phyloP scores from a whole-genome alignment of 257 asterid species.

The Ballota nigra region DNA sequence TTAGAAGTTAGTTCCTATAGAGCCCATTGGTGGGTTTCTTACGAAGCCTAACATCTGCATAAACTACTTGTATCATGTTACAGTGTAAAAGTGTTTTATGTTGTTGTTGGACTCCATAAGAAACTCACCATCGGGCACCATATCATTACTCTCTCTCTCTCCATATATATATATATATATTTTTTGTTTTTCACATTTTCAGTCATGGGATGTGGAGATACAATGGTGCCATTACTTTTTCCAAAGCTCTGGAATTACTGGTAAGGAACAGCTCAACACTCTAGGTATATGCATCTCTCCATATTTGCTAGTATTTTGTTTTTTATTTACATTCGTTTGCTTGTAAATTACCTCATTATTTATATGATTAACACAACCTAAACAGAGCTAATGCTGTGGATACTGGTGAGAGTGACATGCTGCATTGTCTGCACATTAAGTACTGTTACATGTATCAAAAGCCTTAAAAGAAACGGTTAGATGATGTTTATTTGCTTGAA shows the following conservation, averaged over 20 bases:
- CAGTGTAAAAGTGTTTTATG: too few species aligned
- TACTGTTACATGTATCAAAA: background rate
- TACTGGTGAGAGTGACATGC: background rate
- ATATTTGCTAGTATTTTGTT: background rate
- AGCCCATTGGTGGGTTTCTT: too few species aligned
- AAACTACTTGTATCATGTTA: too few species aligned
- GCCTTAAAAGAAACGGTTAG: background rate
- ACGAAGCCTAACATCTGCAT: too few species aligned
- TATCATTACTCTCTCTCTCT: too few species aligned
- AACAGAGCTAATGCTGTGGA: background rate
- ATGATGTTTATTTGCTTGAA: too few species aligned
- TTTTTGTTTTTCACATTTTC: background rate
- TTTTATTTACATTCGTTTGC: background rate
- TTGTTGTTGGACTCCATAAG: too few species aligned
- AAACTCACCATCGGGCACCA: too few species aligned
- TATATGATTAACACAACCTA: background rate
- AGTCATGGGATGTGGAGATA: background rate
- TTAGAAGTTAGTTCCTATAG: too few species aligned
- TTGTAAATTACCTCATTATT: background rate
- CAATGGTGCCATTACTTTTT: too few species aligned
- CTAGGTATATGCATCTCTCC: background rate
- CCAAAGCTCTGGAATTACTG: too few species aligned
- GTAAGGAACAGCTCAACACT: background rate
- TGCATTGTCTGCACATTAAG: background rate
- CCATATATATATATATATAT: too few species aligned